phyloP scores from a whole-genome alignment of 257 asterid species.

The Penstemon eatonii region DNA sequence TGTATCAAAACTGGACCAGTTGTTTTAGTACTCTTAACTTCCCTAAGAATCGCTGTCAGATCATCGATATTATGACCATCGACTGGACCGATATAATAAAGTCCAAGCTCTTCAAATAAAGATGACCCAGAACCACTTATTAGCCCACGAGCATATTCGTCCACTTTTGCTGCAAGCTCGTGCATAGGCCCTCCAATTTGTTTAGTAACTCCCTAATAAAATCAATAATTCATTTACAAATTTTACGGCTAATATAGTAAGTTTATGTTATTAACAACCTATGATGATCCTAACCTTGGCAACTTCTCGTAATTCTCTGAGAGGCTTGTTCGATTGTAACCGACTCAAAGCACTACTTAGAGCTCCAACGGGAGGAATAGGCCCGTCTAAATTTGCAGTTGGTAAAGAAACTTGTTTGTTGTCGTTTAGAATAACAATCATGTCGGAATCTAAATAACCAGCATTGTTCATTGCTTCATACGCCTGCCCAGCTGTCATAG shows the following conservation, averaged over 20 bases:
- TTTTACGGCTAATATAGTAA: background rate
- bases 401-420: conserved; percentile 96
- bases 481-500: conserved; percentile 98
- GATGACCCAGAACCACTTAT: conserved; percentile 93
- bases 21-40: conserved; percentile 85
- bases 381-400: conserved; percentile 89
- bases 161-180: conserved; percentile 91
- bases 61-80: conserved; percentile 93
- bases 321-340: conserved; percentile 86
- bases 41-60: conserved; percentile 71
- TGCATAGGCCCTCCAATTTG: conserved; percentile 97
- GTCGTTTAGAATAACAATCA: conserved; percentile 94
- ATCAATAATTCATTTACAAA: background rate
- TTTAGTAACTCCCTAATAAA: conserved; percentile 87
- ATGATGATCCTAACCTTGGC: conserved; percentile 63
- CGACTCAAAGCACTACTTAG: conserved; percentile 85
- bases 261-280: background rate
- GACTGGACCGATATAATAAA: conserved; percentile 93
- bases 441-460: conserved; percentile 91
- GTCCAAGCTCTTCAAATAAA: conserved; percentile 91
- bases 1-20: conserved; percentile 93
- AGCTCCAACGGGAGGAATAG: conserved; percentile 87
- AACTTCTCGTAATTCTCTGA: conserved; percentile 89
- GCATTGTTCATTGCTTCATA: conserved; percentile 98
- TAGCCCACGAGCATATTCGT: conserved; percentile 96